Conservation (phyloP, 1,139 yeast species). For the Hanseniaspora uvarum region DNA sequence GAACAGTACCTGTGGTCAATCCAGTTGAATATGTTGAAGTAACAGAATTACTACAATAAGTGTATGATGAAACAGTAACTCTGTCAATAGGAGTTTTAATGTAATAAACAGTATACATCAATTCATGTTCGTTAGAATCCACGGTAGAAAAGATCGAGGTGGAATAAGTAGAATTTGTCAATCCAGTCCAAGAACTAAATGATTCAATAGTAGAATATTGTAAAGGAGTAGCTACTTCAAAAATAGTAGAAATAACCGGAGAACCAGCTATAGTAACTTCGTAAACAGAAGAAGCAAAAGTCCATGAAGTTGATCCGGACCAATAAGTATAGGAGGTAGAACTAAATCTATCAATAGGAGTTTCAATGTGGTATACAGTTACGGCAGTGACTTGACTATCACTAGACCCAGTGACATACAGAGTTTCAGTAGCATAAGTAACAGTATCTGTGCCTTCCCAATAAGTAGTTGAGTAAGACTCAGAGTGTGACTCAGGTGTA, state of each 20-base stretch:
- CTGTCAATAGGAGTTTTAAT: slow-evolving; percentile 22
- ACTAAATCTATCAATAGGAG: slow-evolving; percentile 17
- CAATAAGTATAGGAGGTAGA: slow-evolving; percentile 18
- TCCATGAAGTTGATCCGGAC: slow-evolving; percentile 17
- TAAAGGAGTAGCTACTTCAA: slow-evolving; percentile 20
- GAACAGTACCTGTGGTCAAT: slow-evolving; percentile 16
- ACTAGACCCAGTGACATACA: slow-evolving; percentile 13
- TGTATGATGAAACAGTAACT: slow-evolving; percentile 15
- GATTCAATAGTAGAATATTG: slow-evolving; percentile 3
- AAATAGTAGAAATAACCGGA: slow-evolving; percentile 19
- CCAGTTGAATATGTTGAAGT: slow-evolving; percentile 19
- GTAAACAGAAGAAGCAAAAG: slow-evolving; percentile 17
- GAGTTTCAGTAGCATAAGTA: slow-evolving; percentile 17
- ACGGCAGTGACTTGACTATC: slow-evolving; percentile 18
- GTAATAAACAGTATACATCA: slow-evolving; percentile 18
- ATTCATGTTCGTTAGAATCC: slow-evolving; percentile 18
- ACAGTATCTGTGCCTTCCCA: slow-evolving; percentile 18
- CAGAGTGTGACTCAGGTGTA: slow-evolving; percentile 18
- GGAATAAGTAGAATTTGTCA: slow-evolving; percentile 18
- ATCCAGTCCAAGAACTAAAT: slow-evolving; percentile 19
- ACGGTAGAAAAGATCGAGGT: slow-evolving; percentile 17
- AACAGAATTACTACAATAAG: slow-evolving; percentile 18
- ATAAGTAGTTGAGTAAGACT: slow-evolving; percentile 16
- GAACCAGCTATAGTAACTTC: slow-evolving; percentile 19
- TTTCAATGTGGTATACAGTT: slow-evolving; percentile 20